These are phyloP conservation scores for Fraxinus latifolia DNA, from an alignment of 305 asterid species.

Conservation along the genomic window DNA sequence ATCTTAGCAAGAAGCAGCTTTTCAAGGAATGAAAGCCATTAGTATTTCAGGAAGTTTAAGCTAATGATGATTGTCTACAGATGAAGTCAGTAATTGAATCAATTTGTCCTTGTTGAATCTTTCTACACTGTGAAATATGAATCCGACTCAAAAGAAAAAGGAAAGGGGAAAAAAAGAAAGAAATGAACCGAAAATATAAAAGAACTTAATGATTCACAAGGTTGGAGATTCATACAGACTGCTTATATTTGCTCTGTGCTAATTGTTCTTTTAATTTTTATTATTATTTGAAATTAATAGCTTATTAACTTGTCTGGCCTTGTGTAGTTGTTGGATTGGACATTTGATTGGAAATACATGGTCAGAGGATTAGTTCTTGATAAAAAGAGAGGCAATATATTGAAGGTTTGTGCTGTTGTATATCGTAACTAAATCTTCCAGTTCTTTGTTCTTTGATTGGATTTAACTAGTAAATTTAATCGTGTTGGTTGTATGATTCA, in stretches of 20 bases:
- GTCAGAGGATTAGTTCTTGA: constrained; percentile 58
- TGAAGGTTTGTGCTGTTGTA: constrained; percentile 38
- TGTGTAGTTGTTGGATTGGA: constrained; percentile 43
- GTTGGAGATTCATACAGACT: not conserved
- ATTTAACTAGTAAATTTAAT: not conserved
- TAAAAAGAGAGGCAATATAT: constrained; percentile 50
- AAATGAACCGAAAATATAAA: not conserved
- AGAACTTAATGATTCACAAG: not conserved
- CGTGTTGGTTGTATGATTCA: not conserved
- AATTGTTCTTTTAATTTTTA: not conserved
- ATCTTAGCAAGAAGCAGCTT: not conserved
- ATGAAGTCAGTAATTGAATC: not conserved
- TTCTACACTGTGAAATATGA: not conserved
- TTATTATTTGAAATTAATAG: not conserved
- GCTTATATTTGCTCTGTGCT: not conserved
- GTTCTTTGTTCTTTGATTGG: not conserved
- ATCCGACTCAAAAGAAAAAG: not conserved
- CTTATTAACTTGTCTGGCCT: constrained; percentile 15
- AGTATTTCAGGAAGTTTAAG: not conserved
- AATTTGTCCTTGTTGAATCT: not conserved
- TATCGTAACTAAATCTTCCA: not conserved
- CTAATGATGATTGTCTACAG: not conserved
- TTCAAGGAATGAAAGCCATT: not conserved
- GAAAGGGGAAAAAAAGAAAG: not conserved
- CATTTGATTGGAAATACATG: constrained; percentile 52